Evolutionary conservation across 495 filamentous ascomycete species (phyloP).

Genomic region (Hypoxylon cercidicola): DNA sequence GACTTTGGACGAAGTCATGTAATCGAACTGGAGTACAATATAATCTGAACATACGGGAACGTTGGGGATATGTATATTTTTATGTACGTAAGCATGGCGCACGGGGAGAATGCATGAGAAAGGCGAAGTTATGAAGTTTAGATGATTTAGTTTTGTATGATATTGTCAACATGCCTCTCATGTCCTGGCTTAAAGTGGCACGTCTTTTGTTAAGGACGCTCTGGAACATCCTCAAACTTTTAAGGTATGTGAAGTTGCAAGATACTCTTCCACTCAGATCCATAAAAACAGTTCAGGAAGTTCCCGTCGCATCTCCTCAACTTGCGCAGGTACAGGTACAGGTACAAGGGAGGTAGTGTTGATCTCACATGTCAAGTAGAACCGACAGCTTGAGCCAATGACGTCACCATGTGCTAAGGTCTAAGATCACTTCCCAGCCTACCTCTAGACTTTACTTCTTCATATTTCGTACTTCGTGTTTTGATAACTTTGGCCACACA

Average conservation of each 20-base stretch:
- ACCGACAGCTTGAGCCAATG: conserved; percentile 6
- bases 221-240: no score
- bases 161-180: neutral
- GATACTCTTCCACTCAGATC: no score
- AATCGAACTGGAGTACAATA: conserved; percentile 3
- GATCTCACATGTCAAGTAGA: conserved; percentile 26
- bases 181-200: neutral
- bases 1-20: conserved; percentile 3
- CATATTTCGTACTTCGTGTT: neutral
- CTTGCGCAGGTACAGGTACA: neutral
- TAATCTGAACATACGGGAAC: conserved; percentile 11
- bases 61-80: conserved; percentile 9
- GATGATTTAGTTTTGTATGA: neutral
- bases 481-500: neutral
- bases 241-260: no score
- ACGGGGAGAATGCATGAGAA: conserved; percentile 23
- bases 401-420: conserved; percentile 21
- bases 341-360: no score
- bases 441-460: conserved; percentile 5
- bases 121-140: neutral
- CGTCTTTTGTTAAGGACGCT: neutral
- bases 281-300: neutral
- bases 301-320: conserved; percentile 17
- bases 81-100: conserved; percentile 13
- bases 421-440: conserved; percentile 12